phyloP scores from a whole-genome alignment of 441 rosid species.

The Sinapis alba region DNA sequence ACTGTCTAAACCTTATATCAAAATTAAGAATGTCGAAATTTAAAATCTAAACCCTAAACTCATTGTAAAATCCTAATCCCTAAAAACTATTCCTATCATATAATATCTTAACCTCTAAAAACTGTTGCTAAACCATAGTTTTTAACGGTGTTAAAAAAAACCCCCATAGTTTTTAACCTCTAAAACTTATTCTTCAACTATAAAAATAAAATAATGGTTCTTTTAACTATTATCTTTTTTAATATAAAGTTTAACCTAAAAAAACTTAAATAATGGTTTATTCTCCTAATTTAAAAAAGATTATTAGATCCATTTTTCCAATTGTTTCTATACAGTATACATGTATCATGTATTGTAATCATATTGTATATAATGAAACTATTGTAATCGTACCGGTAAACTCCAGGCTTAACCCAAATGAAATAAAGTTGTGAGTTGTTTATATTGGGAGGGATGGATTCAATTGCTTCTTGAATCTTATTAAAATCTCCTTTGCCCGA shows the following conservation, averaged over 20 bases:
- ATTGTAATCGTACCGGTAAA: slow-evolving; percentile 49
- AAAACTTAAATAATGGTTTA: neutral
- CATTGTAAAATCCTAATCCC: neutral
- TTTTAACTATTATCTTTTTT: neutral
- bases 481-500: slow-evolving; percentile 68
- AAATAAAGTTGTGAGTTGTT: slow-evolving; percentile 43
- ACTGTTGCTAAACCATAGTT: neutral
- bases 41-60: neutral
- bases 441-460: slow-evolving; percentile 54
- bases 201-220: neutral
- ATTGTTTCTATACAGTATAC: neutral
- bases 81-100: neutral
- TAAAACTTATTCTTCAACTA: neutral
- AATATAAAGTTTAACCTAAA: too few species aligned
- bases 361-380: neutral
- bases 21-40: neutral
- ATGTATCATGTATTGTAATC: neutral
- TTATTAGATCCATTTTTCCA: neutral
- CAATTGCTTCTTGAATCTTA: slow-evolving; percentile 72
- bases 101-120: neutral
- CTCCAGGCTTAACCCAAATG: slow-evolving; percentile 74
- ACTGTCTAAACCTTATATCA: neutral
- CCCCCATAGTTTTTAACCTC: neutral
- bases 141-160: too few species aligned
- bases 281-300: neutral